phyloP scores from a whole-genome alignment of 306 rosid genomes.

The Quercus agrifolia region DNA sequence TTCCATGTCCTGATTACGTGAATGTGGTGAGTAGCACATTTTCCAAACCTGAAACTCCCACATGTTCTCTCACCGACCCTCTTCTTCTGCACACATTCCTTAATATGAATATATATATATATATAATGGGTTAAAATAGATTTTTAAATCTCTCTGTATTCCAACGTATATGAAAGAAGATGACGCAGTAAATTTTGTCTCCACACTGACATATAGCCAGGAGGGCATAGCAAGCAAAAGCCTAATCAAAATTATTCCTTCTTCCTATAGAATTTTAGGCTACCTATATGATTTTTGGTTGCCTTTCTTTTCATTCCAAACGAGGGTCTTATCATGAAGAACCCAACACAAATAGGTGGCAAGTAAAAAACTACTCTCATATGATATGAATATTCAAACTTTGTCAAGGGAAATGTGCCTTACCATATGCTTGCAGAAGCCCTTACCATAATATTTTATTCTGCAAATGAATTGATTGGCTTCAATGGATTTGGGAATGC shows the following conservation, averaged over 20 bases:
- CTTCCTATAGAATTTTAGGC: neutral
- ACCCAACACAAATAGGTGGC: neutral
- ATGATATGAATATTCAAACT: neutral
- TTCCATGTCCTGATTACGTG: conserved; percentile 30
- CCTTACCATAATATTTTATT: conserved; percentile 22
- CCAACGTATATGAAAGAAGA: neutral
- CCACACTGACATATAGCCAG: no score
- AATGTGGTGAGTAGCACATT: conserved; percentile 23
- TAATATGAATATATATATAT: neutral
- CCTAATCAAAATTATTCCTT: neutral
- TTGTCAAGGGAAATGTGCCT: conserved; percentile 12
- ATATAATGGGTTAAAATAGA: conserved; percentile 14
- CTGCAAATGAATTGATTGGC: conserved; percentile 43
- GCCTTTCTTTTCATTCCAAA: no score
- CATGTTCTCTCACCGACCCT: conserved; percentile 51
- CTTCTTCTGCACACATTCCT: conserved; percentile 45
- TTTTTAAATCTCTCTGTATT: conserved; percentile 26
- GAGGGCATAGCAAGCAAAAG: neutral
- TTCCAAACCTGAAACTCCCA: conserved; percentile 39
- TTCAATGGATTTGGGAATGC: conserved; percentile 45
- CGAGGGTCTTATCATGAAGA: neutral
- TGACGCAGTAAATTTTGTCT: neutral
- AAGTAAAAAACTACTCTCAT: neutral
- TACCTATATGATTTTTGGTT: no score
- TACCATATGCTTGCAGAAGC: conserved; percentile 23